Evolutionary conservation across 768 basidiomycete species (phyloP), one percentile per base, ranked within the genome.

Genomic region (Termitomyces titanicus): DNA sequence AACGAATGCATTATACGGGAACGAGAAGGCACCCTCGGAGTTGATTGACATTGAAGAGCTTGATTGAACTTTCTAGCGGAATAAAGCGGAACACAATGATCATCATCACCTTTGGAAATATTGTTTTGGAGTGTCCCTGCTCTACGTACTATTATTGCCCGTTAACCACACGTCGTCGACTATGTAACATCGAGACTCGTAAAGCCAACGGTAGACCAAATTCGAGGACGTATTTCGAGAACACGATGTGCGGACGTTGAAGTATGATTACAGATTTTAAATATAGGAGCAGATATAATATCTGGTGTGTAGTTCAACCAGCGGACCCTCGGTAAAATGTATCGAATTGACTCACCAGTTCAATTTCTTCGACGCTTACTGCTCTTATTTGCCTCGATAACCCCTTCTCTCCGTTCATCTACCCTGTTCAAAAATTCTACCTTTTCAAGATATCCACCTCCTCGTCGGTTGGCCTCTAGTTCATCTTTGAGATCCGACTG

Each of bases 361-460:
- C 29, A 56, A 49, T 25, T 42, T 58, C 71, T 73, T 53, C 77
- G 69, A 53, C 88, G 78, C 65, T 89, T 89, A 43, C 65, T 77
- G 50, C 74, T 64, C 62, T 81, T 84, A 58, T 70, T 77, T 11
- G 78, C 72, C 42, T 89, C 88, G 8, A 88, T 65, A 1, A 74
- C 78, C 47, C 84, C 82, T 44, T 88, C 88, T 67, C 80, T 85
- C 57, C 89, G 77, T 46, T 83, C 84, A 31, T 83, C 86, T 0
- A 94, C 92, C 44, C 92, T 73, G 55, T 85, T 73, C 63, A 94
- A 69, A 64, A 94, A 94, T 37, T 92, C 90, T 29, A 92, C 83
- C 71, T 89, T 93, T 61, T 91, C 92, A 18, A 94, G 72, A 68
- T 89, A 94, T 0, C 92, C 89, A 9, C 88, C 90, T 0, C 84